Evolutionary conservation across 208 protist species (phyloP).

Genomic region (Novymonas esmeraldas): DNA sequence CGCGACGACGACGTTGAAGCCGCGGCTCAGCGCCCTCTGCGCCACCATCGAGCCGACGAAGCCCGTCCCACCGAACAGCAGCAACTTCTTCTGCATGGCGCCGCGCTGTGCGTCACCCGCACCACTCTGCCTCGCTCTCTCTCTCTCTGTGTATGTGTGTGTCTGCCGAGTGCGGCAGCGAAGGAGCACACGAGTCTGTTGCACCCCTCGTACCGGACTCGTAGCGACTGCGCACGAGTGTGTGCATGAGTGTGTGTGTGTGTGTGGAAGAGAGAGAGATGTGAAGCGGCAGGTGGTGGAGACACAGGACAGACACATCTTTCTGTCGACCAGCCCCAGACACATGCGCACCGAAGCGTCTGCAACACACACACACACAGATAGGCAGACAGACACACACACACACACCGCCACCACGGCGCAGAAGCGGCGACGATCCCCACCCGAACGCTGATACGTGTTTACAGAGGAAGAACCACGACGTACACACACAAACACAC

Average conservation of each 20-base stretch:
- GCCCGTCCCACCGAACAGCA: constrained; percentile 86
- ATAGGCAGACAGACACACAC: no score
- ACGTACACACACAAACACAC: constrained; percentile 4
- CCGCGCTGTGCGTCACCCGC: no score
- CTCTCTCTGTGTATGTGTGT: not conserved
- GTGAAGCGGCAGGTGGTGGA: not conserved
- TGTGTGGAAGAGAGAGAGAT: not conserved
- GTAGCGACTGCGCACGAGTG: not conserved
- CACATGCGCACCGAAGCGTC: no score
- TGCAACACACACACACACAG: no score
- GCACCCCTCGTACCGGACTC: not conserved
- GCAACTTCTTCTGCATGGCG: constrained; percentile 65
- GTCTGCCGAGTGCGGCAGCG: no score
- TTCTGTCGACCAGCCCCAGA: not conserved
- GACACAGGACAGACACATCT: not conserved
- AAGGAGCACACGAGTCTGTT: no score
- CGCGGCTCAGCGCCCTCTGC: constrained; percentile 57
- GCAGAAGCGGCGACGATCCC: no score
- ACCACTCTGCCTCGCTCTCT: no score
- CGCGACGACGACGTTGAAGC: constrained; percentile 71
- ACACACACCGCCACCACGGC: no score
- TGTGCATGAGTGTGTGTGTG: constrained; percentile 3
- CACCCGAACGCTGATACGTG: no score
- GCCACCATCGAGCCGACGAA: constrained; percentile 75
- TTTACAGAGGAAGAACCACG: no score